A percentile compares a stretch with the other conserved stretches of the same genome.
These are phyloP conservation scores for Tricholoma saponaceum DNA, from an alignment of 768 basidiomycete genomes.

Conservation along the genomic window DNA sequence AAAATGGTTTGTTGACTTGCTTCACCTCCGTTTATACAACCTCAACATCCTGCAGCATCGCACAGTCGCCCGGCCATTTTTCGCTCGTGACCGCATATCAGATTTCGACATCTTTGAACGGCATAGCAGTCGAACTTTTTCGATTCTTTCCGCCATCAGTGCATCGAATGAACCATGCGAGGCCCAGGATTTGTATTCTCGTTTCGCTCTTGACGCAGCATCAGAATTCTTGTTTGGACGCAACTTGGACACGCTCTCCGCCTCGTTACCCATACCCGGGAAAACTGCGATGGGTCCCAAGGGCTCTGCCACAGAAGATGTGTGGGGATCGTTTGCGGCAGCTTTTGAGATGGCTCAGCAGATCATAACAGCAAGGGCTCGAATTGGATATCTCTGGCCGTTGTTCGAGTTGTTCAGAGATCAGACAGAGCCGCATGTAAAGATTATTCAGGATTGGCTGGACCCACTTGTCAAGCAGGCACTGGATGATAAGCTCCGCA, in stretches of 20 bases:
- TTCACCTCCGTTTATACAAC: background rate
- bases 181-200: slow-evolving; percentile 62
- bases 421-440: slow-evolving; percentile 42
- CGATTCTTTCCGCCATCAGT: slow-evolving; percentile 40
- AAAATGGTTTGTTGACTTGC: slow-evolving; percentile 44
- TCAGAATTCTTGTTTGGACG: slow-evolving; percentile 72
- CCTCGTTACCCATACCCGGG: slow-evolving; percentile 46
- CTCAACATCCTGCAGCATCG: slow-evolving; percentile 46
- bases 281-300: slow-evolving; percentile 46
- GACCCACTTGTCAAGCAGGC: slow-evolving; percentile 60
- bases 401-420: slow-evolving; percentile 56
- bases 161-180: slow-evolving; percentile 44
- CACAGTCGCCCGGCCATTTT: slow-evolving; percentile 65
- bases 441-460: slow-evolving; percentile 53
- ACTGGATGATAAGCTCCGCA: slow-evolving; percentile 39
- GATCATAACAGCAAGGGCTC: slow-evolving; percentile 43
- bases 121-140: slow-evolving; percentile 43
- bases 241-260: slow-evolving; percentile 57
- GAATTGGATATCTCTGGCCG: slow-evolving; percentile 57
- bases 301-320: slow-evolving; percentile 55
- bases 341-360: slow-evolving; percentile 59
- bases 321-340: slow-evolving; percentile 57
- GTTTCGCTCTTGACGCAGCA: slow-evolving; percentile 68
- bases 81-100: slow-evolving; percentile 65
- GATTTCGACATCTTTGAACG: slow-evolving; percentile 68